Base-by-base conservation (phyloP, 2,329 filamentous ascomycete genomes). In the Alternaria longipes region DNA sequence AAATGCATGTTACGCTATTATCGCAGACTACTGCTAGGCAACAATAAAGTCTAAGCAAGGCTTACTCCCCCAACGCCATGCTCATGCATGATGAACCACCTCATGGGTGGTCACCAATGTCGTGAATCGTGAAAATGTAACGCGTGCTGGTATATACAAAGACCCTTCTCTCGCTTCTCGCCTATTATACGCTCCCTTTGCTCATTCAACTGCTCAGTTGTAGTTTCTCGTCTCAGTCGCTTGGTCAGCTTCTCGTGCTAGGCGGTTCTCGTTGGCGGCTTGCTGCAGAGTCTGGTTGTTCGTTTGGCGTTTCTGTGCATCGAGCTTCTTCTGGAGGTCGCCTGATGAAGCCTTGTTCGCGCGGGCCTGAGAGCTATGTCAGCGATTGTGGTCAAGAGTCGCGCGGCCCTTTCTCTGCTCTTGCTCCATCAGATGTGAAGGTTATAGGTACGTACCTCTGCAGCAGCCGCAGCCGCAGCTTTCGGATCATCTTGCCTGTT, bases 291-390 rank as follows among this genome's bases (percentile, higher is more conserved):
- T 89, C 61, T 90, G 87, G 30, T 81, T 84, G 54, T 88, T 85
- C 8, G 90, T 93, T 81, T 92, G 88, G 69, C 87, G 89, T 81
- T 91, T 91, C 80, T 97, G 91, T 36, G 89, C 89, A 56, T 89
- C 86, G 14, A 97, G 83, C 74, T 93, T 89, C 32, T 91, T 75
- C 24, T 72, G 74, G 18, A 79, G 68, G 89, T 70, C 88, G 81
- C 81, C 79, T 82, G 73, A 63, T 60, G 79, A 81, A 47, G 84
- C 76, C 34, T 86, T 85, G 68, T 89, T 87, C 20, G 88, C 89
- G 66, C 92, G 86, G 74, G 90, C 89, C 91, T 93, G 68, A 49
- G 22, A 24, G 32, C 26, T 26, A 16, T 55, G 64, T 70, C 63
- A 69, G 70, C 34, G 1, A 8, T 50, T 20, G n/a, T 38, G 1